Conservation (phyloP, 176 grass and related monocot genomes). For the Oryza rufipogon region DNA sequence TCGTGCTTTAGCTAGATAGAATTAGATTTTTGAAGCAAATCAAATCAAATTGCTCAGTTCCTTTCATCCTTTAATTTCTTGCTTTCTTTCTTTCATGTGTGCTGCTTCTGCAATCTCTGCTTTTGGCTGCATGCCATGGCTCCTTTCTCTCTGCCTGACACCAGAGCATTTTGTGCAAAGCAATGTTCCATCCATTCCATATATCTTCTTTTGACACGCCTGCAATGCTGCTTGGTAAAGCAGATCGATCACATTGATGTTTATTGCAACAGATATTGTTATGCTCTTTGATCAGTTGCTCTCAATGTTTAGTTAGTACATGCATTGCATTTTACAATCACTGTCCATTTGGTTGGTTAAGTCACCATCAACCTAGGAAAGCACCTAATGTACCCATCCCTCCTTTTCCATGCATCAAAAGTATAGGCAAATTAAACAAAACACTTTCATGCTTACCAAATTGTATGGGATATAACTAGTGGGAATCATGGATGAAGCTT, state of each 20-base stretch:
- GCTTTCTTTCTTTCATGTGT: not conserved
- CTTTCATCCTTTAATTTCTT: not conserved
- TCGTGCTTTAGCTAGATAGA: not conserved
- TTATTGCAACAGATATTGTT: not conserved
- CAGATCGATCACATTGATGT: conserved; percentile 37
- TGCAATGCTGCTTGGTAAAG: conserved; percentile 22
- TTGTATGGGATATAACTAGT: conserved; percentile 22
- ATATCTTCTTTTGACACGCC: conserved; percentile 28
- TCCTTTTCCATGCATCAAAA: not conserved
- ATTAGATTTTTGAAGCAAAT: conserved; percentile 17
- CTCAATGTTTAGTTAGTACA: not conserved
- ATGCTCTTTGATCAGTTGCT: conserved; percentile 12
- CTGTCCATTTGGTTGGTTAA: not conserved
- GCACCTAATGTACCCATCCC: conserved; percentile 20
- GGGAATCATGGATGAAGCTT: not conserved
- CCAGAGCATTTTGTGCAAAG: not conserved
- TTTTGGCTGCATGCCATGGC: conserved; percentile 26
- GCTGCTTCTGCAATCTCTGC: not conserved
- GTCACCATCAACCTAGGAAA: conserved; percentile 39
- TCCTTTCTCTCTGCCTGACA: not conserved
- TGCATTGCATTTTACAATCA: not conserved
- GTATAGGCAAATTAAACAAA: not conserved
- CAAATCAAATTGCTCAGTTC: not conserved
- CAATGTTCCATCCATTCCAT: not conserved
- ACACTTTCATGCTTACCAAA: conserved; percentile 29